Percentiles rank a stretch among this genome's conserved stretches.
Evolutionary conservation across 495 filamentous ascomycete species (phyloP).

Genomic region (Articulospora tetracladia): DNA sequence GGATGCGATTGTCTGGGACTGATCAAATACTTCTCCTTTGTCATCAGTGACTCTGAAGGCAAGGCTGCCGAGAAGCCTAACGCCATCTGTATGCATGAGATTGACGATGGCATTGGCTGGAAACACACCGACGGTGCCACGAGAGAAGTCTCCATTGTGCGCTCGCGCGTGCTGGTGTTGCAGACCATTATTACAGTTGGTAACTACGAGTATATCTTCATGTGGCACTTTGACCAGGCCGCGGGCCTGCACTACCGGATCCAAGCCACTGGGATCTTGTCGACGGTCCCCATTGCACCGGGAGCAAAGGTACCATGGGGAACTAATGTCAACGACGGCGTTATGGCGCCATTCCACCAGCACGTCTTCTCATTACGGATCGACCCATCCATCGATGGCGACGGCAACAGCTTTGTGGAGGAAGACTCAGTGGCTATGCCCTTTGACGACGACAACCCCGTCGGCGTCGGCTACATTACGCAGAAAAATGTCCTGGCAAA

Average conservation of each 20-base stretch:
- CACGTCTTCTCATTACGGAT: constrained; percentile 68
- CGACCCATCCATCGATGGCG: constrained; percentile 61
- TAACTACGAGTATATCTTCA: constrained; percentile 54
- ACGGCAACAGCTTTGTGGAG: constrained; percentile 58
- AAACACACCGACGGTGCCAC: constrained; percentile 84
- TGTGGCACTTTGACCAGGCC: constrained; percentile 79
- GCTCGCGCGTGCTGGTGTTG: constrained; percentile 67
- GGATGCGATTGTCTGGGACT: constrained; percentile 65
- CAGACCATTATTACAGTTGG: constrained; percentile 71
- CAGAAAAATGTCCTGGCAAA: constrained; percentile 21
- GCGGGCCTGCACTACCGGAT: constrained; percentile 52
- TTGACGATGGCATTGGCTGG: constrained; percentile 70
- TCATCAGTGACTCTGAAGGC: constrained; percentile 64
- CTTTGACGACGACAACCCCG: constrained; percentile 10
- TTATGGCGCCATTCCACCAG: constrained; percentile 54
- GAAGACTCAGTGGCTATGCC: constrained; percentile 19
- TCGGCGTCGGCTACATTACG: constrained; percentile 11
- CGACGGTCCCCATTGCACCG: constrained; percentile 67
- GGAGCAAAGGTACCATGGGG: constrained; percentile 64
- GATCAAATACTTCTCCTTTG: constrained; percentile 67
- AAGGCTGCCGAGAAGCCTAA: constrained; percentile 60
- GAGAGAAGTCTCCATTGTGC: constrained; percentile 57
- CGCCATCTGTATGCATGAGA: constrained; percentile 75
- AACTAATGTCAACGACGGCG: constrained; percentile 58
- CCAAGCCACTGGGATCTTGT: constrained; percentile 52